phyloP scores from a whole-genome alignment of 2,329 filamentous ascomycete genomes.

The Corynespora cassiicola region DNA sequence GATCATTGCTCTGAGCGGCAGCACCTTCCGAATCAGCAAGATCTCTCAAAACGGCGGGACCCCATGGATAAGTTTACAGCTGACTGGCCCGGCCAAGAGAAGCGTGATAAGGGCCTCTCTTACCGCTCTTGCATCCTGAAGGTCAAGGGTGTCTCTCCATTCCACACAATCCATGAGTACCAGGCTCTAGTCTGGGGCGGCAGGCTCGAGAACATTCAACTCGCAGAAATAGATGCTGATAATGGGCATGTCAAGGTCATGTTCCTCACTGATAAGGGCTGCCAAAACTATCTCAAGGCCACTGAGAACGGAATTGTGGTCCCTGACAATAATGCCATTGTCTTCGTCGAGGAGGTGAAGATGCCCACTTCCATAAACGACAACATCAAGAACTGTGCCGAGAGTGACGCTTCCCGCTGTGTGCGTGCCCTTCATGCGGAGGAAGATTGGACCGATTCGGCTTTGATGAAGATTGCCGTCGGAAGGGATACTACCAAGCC shows the following conservation, averaged over 20 bases:
- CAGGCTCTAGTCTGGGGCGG: slow-evolving; percentile 48
- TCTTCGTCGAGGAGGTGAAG: slow-evolving; percentile 36
- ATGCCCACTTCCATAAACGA: slow-evolving; percentile 46
- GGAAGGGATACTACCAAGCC: slow-evolving; percentile 35
- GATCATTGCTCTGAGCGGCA: too few relatives aligned
- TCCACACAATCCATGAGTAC: slow-evolving; percentile 32
- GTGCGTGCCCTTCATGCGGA: slow-evolving; percentile 52
- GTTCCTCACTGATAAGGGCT: slow-evolving; percentile 42
- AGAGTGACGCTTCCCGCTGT: slow-evolving; percentile 52
- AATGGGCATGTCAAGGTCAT: slow-evolving; percentile 37
- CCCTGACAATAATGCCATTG: slow-evolving; percentile 21
- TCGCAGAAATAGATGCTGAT: slow-evolving; percentile 28
- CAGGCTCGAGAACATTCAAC: slow-evolving; percentile 35
- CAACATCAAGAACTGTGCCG: slow-evolving; percentile 48
- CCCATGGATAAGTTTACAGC: slow-evolving; percentile 16
- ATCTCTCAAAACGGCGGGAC: slow-evolving; percentile 5
- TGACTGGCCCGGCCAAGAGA: slow-evolving; percentile 39
- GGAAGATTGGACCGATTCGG: slow-evolving; percentile 45
- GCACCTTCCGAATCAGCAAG: background rate
- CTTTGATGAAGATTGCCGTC: slow-evolving; percentile 47
- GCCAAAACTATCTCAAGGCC: slow-evolving; percentile 37
- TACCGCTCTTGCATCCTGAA: slow-evolving; percentile 36
- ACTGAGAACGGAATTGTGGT: slow-evolving; percentile 43
- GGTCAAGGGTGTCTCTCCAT: slow-evolving; percentile 22
- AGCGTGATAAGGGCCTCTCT: slow-evolving; percentile 34